These are phyloP conservation scores for Echinochloa phyllopogon DNA, from an alignment of 176 grass and related monocot species.

Conservation along the genomic window DNA sequence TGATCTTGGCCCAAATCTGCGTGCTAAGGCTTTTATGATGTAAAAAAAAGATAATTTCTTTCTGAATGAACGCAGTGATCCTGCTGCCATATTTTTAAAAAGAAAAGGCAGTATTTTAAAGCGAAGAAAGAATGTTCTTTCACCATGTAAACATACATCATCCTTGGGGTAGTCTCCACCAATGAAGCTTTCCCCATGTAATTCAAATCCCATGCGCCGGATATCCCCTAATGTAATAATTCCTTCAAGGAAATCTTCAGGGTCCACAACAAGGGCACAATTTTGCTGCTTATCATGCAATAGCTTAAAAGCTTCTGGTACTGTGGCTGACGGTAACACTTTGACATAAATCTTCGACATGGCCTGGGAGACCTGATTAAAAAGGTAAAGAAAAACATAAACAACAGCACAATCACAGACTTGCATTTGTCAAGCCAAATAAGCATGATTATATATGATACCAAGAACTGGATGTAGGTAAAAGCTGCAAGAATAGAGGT, in stretches of 20 bases:
- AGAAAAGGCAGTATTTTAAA: not conserved
- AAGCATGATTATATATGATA: slow-evolving; percentile 9
- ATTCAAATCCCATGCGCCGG: slow-evolving; percentile 63
- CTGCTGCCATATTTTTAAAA: not conserved
- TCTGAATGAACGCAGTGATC: not conserved
- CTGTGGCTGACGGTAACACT: slow-evolving; percentile 60
- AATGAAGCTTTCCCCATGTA: slow-evolving; percentile 28
- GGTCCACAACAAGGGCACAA: slow-evolving; percentile 79
- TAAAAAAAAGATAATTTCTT: not conserved
- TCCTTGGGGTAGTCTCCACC: slow-evolving; percentile 44
- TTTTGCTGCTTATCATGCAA: slow-evolving; percentile 79
- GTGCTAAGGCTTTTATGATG: not conserved
- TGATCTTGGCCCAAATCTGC: not conserved
- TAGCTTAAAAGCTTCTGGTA: slow-evolving; percentile 65
- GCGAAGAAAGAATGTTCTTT: slow-evolving; percentile 22
- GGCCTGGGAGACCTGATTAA: slow-evolving; percentile 78
- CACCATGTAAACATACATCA: slow-evolving; percentile 68
- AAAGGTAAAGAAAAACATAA: slow-evolving; percentile 33
- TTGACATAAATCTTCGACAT: slow-evolving; percentile 89
- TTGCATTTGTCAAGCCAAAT: not conserved
- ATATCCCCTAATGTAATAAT: slow-evolving; percentile 92
- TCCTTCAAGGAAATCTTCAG: slow-evolving; percentile 91
- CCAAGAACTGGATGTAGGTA: slow-evolving; percentile 21
- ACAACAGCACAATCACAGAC: slow-evolving; percentile 9
- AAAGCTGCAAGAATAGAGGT: slow-evolving; percentile 16